Base-by-base conservation (phyloP, 2,329 filamentous ascomycete genomes). In the Aspergillus ustus region DNA sequence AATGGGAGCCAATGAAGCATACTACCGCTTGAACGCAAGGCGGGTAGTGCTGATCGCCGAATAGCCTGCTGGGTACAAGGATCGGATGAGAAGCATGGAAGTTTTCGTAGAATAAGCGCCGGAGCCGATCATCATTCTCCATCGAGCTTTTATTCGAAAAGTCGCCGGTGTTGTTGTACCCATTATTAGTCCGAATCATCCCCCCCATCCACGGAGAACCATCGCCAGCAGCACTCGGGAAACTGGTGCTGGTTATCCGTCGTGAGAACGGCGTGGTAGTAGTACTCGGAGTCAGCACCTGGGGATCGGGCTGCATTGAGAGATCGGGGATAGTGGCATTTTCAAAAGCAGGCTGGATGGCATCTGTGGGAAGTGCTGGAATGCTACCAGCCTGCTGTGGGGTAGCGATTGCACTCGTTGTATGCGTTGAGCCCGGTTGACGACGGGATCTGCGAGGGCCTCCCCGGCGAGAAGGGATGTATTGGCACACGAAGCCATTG, bases 381-480 rank as follows among this genome's bases (percentile, higher is more conserved):
- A 25, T 3, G 25, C 25, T n/a, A n/a, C n/a, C n/a, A n/a, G n/a
- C 3, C 25, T 25, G 25, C 25, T 25, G 25, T 25, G 25, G 25
- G 25, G 25, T 25, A 25, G 25, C 25, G 25, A 25, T 25, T 4
- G 25, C 6, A 25, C 6, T 3, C 25, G 25, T 25, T 25, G 25
- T 25, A 25, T 25, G 25, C 25, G 25, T 25, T 25, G 25, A 25
- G 25, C 25, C 3, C 6, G 22, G 61, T 11, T 43, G 54, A 8
- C 54, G 63, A 56, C 69, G 69, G 45, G 67, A 58, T 67, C 76
- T 77, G 57, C 75, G 78, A 67, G 80, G 81, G 25, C 84, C 80
- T 5, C 85, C 85, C 8, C 90, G 85, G 43, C 89, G 86, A n/a
- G 89, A 92, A 49, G 88, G 85, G 57, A 91, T 83, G 73, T 91